Evolutionary conservation across 1,284 basidiomycete species (phyloP).

Genomic region (Lentinus polychrous): DNA sequence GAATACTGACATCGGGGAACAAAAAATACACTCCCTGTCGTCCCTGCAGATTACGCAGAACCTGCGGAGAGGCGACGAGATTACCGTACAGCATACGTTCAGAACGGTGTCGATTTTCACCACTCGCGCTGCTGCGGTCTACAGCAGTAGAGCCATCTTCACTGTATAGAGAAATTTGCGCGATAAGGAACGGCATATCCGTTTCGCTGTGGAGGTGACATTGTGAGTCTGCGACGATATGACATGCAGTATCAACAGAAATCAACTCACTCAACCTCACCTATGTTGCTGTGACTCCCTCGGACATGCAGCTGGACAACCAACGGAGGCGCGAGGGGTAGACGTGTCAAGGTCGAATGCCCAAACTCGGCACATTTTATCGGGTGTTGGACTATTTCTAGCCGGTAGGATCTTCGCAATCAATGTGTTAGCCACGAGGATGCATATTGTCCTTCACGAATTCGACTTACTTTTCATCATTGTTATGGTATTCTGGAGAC

Average conservation of each 20-base stretch:
- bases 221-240: neutral
- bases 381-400: constrained; percentile 79
- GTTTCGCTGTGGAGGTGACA: constrained; percentile 44
- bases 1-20: constrained; percentile 85
- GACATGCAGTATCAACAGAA: too few relatives aligned
- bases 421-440: too few relatives aligned
- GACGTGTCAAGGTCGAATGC: constrained; percentile 62
- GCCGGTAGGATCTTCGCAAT: constrained; percentile 52
- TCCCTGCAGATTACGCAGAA: constrained; percentile 72
- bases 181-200: constrained; percentile 79
- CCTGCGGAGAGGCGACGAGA: constrained; percentile 73
- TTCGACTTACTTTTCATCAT: too few relatives aligned
- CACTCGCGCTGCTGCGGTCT: constrained; percentile 49
- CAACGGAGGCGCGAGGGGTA: constrained; percentile 76
- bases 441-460: too few relatives aligned
- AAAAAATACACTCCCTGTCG: constrained; percentile 77
- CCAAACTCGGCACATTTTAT: constrained; percentile 75
- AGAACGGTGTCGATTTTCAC: constrained; percentile 30
- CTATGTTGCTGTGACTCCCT: constrained; percentile 61
- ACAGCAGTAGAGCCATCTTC: constrained; percentile 52
- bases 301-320: constrained; percentile 72
- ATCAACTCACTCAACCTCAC: constrained; percentile 62
- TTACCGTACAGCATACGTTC: constrained; percentile 74
- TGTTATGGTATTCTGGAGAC: too few relatives aligned
- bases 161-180: constrained; percentile 66